These are phyloP conservation scores for Prunella vulgaris DNA, from an alignment of 257 asterid genomes.

Conservation along the genomic window DNA sequence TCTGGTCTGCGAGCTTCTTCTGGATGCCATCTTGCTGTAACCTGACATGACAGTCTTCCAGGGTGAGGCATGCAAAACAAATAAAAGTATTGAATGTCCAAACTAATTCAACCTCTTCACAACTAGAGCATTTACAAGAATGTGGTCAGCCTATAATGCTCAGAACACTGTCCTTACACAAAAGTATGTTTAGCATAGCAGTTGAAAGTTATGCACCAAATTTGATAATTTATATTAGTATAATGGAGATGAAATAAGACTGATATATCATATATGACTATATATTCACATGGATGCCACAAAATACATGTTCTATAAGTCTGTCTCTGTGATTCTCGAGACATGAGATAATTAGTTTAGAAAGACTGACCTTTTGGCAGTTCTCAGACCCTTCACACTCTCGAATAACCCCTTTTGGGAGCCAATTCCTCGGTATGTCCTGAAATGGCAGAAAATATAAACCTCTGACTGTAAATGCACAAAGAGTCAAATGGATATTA, in stretches of 20 bases:
- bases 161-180: not conserved
- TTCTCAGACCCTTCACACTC: slow-evolving; percentile 72
- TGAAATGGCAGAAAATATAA: slow-evolving; percentile 27
- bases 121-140: not conserved
- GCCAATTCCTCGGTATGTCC: slow-evolving; percentile 33
- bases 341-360: not conserved
- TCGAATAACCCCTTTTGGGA: slow-evolving; percentile 77
- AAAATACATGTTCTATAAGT: not conserved
- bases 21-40: slow-evolving; percentile 77
- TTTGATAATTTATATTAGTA: not conserved
- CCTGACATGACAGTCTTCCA: slow-evolving; percentile 41
- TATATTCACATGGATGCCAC: not conserved
- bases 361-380: slow-evolving; percentile 71
- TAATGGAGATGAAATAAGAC: not conserved
- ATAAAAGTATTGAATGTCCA: not conserved
- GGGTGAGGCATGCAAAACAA: slow-evolving; percentile 9
- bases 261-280: not conserved
- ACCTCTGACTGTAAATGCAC: slow-evolving; percentile 14
- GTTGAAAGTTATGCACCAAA: not conserved
- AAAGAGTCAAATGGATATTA: not conserved
- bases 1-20: slow-evolving; percentile 72
- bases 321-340: not conserved
- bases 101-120: not conserved
- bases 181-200: not conserved
- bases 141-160: not conserved